These are phyloP conservation scores for Tillandsia leiboldiana DNA, from an alignment of 176 grass and related monocot species.

Conservation along the genomic window DNA sequence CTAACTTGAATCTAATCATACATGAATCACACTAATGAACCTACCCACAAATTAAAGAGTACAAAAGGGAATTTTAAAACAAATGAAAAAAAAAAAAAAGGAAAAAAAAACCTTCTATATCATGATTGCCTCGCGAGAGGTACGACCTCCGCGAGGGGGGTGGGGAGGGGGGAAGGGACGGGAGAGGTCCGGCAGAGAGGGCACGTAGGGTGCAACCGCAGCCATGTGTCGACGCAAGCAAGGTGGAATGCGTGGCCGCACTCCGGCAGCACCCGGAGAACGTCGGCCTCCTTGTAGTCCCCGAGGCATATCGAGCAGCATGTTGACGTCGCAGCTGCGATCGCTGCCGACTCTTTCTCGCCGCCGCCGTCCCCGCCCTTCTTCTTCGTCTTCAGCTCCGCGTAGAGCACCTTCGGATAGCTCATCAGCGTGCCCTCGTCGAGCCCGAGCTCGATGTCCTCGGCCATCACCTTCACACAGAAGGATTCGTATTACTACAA, in stretches of 20 bases:
- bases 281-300: conserved; percentile 70
- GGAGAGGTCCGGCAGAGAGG: conserved; percentile 87
- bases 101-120: conserved; percentile 7
- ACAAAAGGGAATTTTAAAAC: not conserved
- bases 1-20: not conserved
- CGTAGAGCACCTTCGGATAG: conserved; percentile 44
- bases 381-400: conserved; percentile 21
- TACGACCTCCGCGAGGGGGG: conserved; percentile 58
- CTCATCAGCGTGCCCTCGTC: conserved; percentile 49
- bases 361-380: not conserved
- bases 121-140: conserved; percentile 36
- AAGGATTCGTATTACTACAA: no score
- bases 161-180: conserved; percentile 61
- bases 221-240: conserved; percentile 79
- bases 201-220: conserved; percentile 66
- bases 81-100: conserved; percentile 1
- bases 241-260: conserved; percentile 81
- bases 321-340: conserved; percentile 28
- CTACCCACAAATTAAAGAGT: not conserved
- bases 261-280: conserved; percentile 71
- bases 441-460: conserved; percentile 41
- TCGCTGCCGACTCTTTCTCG: no score
- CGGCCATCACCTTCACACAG: not conserved
- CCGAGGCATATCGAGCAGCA: conserved; percentile 84
- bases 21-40: not conserved